Evolutionary conservation across 345 rosid genomes (phyloP).

Genomic region (Nephelium lappaceum): DNA sequence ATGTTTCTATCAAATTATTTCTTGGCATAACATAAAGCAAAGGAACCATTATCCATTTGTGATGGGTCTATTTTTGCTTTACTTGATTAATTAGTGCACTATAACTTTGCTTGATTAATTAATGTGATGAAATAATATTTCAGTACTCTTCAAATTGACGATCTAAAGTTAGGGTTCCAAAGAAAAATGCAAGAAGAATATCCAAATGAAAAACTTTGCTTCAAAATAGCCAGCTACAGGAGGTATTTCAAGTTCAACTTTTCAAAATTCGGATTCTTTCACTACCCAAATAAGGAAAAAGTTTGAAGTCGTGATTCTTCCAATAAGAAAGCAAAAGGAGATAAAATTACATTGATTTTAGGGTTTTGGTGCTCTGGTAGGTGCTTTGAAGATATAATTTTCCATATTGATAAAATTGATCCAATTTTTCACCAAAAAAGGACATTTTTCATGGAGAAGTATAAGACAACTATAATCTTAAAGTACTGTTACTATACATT

Average conservation of each 20-base stretch:
- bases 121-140: no score
- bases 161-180: no score
- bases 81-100: not conserved
- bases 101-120: not conserved
- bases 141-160: no score
- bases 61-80: not conserved
- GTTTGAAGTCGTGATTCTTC: not conserved
- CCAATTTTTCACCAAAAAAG: not conserved
- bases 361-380: not conserved
- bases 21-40: not conserved
- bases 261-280: not conserved
- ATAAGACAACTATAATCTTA: not conserved
- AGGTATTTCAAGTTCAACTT: not conserved
- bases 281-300: not conserved
- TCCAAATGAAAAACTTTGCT: not conserved
- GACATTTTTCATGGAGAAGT: not conserved
- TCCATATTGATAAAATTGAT: no score
- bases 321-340: not conserved
- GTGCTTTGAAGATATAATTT: not conserved
- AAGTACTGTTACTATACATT: no score
- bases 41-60: not conserved
- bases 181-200: not conserved
- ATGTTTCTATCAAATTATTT: not conserved
- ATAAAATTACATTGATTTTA: not conserved
- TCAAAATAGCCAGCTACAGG: not conserved